Base-by-base conservation (phyloP, 2,329 filamentous ascomycete species). In the Aspergillus sclerotialis region DNA sequence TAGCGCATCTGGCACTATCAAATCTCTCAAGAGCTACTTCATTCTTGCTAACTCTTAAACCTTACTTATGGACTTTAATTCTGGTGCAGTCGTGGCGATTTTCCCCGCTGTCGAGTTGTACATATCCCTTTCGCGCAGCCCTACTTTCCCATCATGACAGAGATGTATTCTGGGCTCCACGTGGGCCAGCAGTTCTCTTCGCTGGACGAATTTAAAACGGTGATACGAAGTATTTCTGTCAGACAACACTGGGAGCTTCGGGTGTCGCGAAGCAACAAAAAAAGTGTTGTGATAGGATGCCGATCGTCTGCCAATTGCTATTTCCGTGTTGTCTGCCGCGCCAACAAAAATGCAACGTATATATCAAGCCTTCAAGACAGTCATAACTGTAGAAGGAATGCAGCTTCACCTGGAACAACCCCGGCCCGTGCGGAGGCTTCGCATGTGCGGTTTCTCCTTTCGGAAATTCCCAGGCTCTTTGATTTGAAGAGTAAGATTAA, bases 171-270 rank as follows among this genome's bases (percentile, higher is more conserved):
- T 13, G 60, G 60, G 43, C 56, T 63, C 39, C 52, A 60, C 38
- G 53, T 56, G 49, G 52, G 56, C 52, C 60, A 63, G 38, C 50
- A 51, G 25, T 63, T 63, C 37, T 42, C 44, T 18, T 62, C 60
- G 17, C 40, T 63, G 39, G 60, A 63, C 32, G 58, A 60, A 4
- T 63, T 63, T 43, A 63, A 63, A 38, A 47, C 49, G 25, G 48
- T 55, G 33, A 55, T 63, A 36, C 58, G 59, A 33, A 60, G 49
- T 39, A 61, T 61, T 38, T 63, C 60, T n/a, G 59, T 63, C 21
- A 48, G 56, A 13, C 60, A 63, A 28, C 57, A 62, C 36, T 63
- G 60, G 60, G 59, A 63, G 36, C 54, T 63, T 25, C 55, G 60
- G 19, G 60, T 63, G 24, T 50, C 56, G 31, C 53, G 60, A 30